These are phyloP conservation scores for Allantophomopsis lycopodina DNA, from an alignment of 2,329 filamentous ascomycete genomes.

Conservation along the genomic window DNA sequence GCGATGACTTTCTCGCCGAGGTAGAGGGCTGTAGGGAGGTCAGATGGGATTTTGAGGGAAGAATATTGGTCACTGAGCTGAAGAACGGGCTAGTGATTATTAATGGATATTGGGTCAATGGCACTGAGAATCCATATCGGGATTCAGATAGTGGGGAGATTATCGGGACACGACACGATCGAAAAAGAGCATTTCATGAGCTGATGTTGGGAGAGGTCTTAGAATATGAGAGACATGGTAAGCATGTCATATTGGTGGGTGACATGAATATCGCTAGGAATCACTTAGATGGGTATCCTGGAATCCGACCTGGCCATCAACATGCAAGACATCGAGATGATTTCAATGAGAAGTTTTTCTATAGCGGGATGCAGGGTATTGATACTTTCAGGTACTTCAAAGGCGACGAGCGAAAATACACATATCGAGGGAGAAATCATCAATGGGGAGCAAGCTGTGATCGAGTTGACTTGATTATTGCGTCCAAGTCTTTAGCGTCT, in stretches of 20 bases:
- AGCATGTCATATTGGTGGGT: slow-evolving; percentile 30
- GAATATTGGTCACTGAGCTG: slow-evolving; percentile 30
- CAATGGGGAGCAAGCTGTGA: slow-evolving; percentile 36
- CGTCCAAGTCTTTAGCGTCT: slow-evolving; percentile 21
- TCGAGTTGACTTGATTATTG: slow-evolving; percentile 35
- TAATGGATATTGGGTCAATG: slow-evolving; percentile 39
- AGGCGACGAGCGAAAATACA: slow-evolving; percentile 27
- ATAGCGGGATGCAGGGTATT: slow-evolving; percentile 20
- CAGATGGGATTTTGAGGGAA: slow-evolving; percentile 36
- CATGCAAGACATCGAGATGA: slow-evolving; percentile 35
- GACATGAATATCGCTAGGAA: slow-evolving; percentile 35
- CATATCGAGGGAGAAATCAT: slow-evolving; percentile 28
- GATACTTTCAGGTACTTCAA: slow-evolving; percentile 34
- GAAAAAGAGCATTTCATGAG: slow-evolving; percentile 32
- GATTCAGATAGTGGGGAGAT: slow-evolving; percentile 25
- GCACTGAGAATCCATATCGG: slow-evolving; percentile 30
- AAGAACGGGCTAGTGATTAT: slow-evolving; percentile 27
- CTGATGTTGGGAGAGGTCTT: slow-evolving; percentile 29
- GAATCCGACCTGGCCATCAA: slow-evolving; percentile 28
- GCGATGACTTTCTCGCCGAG: slow-evolving; percentile 24
- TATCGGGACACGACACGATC: slow-evolving; percentile 32
- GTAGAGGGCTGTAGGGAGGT: slow-evolving; percentile 23
- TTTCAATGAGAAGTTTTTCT: slow-evolving; percentile 33
- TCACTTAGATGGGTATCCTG: slow-evolving; percentile 24
- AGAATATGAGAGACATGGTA: slow-evolving; percentile 24